These are phyloP conservation scores for Gossypium stocksii DNA, from an alignment of 345 rosid genomes.

Conservation along the genomic window DNA sequence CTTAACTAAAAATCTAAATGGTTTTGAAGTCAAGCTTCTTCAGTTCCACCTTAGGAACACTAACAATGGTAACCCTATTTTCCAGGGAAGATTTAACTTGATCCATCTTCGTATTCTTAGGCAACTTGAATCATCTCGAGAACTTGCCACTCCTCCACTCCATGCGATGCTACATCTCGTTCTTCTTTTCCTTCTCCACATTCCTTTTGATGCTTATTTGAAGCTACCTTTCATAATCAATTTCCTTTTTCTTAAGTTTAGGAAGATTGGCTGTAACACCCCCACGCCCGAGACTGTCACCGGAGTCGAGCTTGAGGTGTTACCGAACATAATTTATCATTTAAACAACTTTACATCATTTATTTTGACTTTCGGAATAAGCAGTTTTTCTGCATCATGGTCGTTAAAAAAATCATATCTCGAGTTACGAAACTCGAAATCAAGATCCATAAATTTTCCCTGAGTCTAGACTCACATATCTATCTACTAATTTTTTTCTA, in stretches of 20 bases:
- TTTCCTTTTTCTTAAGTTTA: constrained; percentile 38
- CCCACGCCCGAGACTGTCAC: too few species aligned
- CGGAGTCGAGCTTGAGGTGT: too few species aligned
- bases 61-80: constrained; percentile 33
- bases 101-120: constrained; percentile 31
- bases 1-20: constrained; percentile 39
- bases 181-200: neutral
- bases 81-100: constrained; percentile 36
- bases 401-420: too few species aligned
- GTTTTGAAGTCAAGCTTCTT: constrained; percentile 39
- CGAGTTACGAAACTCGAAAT: too few species aligned
- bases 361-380: too few species aligned
- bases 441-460: too few species aligned
- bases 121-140: constrained; percentile 33
- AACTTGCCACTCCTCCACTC: constrained; percentile 15
- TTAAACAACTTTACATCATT: too few species aligned
- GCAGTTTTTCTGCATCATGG: too few species aligned
- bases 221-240: constrained; percentile 32
- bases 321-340: too few species aligned
- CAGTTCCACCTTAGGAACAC: constrained; percentile 29
- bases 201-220: constrained; percentile 25
- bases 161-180: constrained; percentile 7
- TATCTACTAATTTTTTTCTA: too few species aligned
- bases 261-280: constrained; percentile 30
- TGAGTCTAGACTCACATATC: too few species aligned